Conservation (phyloP, 306 rosid genomes). For the Hippophae gyantsensis region DNA sequence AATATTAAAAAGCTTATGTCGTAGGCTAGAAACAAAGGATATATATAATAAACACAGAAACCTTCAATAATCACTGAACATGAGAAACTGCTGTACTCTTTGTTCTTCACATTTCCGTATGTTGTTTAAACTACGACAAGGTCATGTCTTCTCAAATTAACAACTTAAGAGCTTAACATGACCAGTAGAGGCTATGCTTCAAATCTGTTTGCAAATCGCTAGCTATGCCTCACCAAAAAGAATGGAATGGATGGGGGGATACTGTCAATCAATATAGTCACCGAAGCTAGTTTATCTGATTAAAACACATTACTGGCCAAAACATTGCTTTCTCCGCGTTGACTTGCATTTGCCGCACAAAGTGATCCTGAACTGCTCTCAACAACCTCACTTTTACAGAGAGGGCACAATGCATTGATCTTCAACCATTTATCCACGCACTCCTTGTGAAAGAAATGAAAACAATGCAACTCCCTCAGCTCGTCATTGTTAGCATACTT, state of each 20-base stretch:
- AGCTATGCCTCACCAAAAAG: neutral
- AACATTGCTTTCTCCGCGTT: conserved; percentile 32
- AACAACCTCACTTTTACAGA: conserved; percentile 76
- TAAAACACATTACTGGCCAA: conserved; percentile 12
- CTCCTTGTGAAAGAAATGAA: conserved; percentile 90
- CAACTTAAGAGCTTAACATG: no score
- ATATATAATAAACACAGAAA: no score
- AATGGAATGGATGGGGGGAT: conserved; percentile 7
- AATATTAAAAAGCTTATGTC: no score
- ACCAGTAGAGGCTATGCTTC: no score
- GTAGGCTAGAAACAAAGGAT: no score
- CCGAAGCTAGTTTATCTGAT: neutral
- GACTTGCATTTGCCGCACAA: conserved; percentile 36
- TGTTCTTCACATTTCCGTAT: no score
- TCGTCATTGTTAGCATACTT: conserved; percentile 83
- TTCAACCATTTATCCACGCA: conserved; percentile 94
- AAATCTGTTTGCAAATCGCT: neutral
- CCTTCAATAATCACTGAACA: no score
- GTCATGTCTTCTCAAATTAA: no score
- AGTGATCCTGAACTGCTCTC: conserved; percentile 33
- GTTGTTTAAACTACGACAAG: no score
- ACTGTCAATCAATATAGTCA: neutral
- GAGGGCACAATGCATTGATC: conserved; percentile 86
- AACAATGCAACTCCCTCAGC: conserved; percentile 78
- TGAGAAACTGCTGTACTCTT: no score